Conservation (phyloP, 179 eudicot species). For the Corrigiola litoralis region DNA sequence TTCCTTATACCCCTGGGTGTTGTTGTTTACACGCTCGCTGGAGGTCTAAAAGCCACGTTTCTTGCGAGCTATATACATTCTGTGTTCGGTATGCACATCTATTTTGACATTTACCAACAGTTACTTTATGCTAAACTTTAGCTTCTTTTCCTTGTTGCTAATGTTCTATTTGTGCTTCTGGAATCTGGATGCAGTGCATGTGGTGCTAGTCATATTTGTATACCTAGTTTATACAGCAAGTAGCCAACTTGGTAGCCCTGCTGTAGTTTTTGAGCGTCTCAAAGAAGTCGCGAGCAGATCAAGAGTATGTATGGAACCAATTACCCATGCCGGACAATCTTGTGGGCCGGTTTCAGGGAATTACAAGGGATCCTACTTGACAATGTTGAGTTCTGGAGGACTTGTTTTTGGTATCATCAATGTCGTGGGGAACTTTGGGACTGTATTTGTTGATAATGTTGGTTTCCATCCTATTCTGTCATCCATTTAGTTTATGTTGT, state of each 20-base stretch:
- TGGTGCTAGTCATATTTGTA: constrained; percentile 79
- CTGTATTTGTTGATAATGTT: constrained; percentile 94
- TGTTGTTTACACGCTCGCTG: constrained; percentile 81
- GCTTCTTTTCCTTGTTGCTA: background rate
- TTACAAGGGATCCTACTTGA: constrained; percentile 74
- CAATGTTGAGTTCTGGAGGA: constrained; percentile 93
- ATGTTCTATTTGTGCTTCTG: background rate
- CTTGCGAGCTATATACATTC: constrained; percentile 95
- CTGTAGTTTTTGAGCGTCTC: constrained; percentile 56
- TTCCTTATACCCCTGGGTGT: constrained; percentile 89
- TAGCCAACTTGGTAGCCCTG: constrained; percentile 85
- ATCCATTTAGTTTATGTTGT: background rate
- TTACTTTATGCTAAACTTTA: background rate
- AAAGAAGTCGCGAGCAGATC: constrained; percentile 71
- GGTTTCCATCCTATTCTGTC: constrained; percentile 5
- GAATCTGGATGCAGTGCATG: constrained; percentile 54
- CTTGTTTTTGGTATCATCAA: constrained; percentile 87
- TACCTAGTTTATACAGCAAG: constrained; percentile 84
- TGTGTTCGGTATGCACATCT: constrained; percentile 51
- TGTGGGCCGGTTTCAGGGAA: constrained; percentile 91
- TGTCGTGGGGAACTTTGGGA: constrained; percentile 89
- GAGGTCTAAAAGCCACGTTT: constrained; percentile 94
- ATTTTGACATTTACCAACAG: background rate
- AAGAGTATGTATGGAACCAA: constrained; percentile 70
- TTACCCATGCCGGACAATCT: constrained; percentile 65